A percentile compares a stretch with the other conserved stretches of the same genome.
Evolutionary conservation across 2,329 filamentous ascomycete species (phyloP).

Genomic region (Orbilia blumenaviensis): DNA sequence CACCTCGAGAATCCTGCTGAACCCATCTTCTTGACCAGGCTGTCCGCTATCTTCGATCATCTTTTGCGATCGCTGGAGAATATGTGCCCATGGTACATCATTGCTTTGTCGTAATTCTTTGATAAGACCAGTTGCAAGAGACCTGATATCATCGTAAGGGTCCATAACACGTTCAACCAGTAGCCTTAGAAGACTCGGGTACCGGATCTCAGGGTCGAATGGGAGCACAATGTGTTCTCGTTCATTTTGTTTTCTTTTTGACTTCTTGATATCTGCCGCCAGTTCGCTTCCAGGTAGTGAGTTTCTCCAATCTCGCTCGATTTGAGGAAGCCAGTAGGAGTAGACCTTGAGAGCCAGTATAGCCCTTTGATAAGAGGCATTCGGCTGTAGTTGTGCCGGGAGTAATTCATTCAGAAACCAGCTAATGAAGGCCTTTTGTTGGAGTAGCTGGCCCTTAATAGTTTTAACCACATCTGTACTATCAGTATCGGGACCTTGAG

Average conservation of each 20-base stretch:
- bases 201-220: constrained; percentile 37
- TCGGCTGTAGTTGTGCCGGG: constrained; percentile 76
- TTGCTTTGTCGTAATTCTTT: constrained; percentile 63
- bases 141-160: constrained; percentile 90
- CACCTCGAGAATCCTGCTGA: constrained; percentile 71
- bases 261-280: constrained; percentile 37
- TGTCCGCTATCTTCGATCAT: constrained; percentile 76
- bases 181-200: constrained; percentile 66
- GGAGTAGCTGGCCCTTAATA: not conserved
- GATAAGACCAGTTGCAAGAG: constrained; percentile 66
- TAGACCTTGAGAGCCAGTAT: constrained; percentile 78
- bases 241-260: constrained; percentile 35
- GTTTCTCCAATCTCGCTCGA: constrained; percentile 21
- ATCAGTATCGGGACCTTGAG: not conserved
- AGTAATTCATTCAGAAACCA: constrained; percentile 77
- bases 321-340: constrained; percentile 64
- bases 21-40: constrained; percentile 90
- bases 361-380: constrained; percentile 88
- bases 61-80: constrained; percentile 67
- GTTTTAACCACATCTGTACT: not conserved
- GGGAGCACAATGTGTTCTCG: constrained; percentile 47
- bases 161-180: constrained; percentile 84
- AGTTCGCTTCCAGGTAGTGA: constrained; percentile 5
- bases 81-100: constrained; percentile 62
- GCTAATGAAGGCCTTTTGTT: constrained; percentile 67